These are phyloP conservation scores for Torulaspora indica DNA, from an alignment of 805 yeast genomes.

Conservation along the genomic window DNA sequence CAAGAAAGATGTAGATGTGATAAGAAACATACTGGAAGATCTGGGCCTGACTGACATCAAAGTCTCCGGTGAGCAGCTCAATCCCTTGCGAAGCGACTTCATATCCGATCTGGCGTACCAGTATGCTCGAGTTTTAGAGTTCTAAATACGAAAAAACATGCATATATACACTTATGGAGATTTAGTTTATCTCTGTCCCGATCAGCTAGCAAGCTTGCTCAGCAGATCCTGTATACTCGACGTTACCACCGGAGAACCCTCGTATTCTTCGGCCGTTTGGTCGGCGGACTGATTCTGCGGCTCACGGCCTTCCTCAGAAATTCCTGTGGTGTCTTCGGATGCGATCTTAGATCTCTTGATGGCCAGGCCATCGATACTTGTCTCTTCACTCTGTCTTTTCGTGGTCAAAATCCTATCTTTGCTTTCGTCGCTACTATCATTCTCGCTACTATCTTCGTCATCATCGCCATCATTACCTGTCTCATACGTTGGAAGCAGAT, in stretches of 20 bases:
- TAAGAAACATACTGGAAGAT: conserved; percentile 18
- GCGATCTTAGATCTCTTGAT: conserved; percentile 9
- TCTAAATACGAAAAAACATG: conserved; percentile 8
- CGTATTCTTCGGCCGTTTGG: conserved; percentile 5
- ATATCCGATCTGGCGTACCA: conserved; percentile 31
- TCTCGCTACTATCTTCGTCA: conserved; percentile 20
- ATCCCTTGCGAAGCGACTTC: conserved; percentile 12
- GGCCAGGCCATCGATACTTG: conserved; percentile 7
- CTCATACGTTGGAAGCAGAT: conserved; percentile 33
- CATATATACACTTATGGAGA: background rate
- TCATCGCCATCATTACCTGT: conserved; percentile 23
- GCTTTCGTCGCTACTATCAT: conserved; percentile 16
- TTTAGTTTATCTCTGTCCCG: background rate
- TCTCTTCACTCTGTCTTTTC: conserved; percentile 7
- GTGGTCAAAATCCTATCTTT: conserved; percentile 1
- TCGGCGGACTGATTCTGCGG: conserved; percentile 15
- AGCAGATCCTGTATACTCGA: conserved; percentile 36
- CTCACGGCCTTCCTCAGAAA: conserved; percentile 13
- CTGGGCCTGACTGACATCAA: conserved; percentile 23
- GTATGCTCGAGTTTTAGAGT: conserved; percentile 30
- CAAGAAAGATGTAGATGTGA: conserved; percentile 13
- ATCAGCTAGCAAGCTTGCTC: conserved; percentile 33
- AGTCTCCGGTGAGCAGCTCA: conserved; percentile 18
- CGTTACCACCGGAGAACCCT: conserved; percentile 24
- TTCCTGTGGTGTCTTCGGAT: conserved; percentile 7